Evolutionary conservation across 2,329 filamentous ascomycete genomes (phyloP).

Genomic region (Dothidotthia symphoricarpi): DNA sequence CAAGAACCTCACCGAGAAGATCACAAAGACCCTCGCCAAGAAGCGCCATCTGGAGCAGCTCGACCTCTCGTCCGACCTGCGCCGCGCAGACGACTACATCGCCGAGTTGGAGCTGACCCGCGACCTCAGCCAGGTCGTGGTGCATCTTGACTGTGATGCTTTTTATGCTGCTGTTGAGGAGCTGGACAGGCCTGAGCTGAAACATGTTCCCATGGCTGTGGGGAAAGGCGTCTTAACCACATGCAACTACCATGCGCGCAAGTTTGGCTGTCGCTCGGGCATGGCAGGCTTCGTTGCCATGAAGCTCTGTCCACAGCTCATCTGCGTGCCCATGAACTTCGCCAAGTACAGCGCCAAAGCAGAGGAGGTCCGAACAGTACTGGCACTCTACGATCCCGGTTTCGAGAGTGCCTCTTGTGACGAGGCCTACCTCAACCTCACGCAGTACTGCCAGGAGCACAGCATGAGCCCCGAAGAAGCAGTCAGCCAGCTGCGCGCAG

Average conservation of each 20-base stretch:
- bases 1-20: slow-evolving; percentile 79
- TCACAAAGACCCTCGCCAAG: slow-evolving; percentile 71
- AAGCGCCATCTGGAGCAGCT: slow-evolving; percentile 73
- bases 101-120: slow-evolving; percentile 73
- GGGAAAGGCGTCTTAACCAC: slow-evolving; percentile 70
- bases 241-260: slow-evolving; percentile 85
- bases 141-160: slow-evolving; percentile 95
- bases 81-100: slow-evolving; percentile 77
- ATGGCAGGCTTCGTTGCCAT: slow-evolving; percentile 97
- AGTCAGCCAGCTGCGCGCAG: slow-evolving; percentile 72
- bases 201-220: slow-evolving; percentile 85
- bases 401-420: slow-evolving; percentile 96
- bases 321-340: slow-evolving; percentile 81
- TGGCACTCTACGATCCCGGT: slow-evolving; percentile 82
- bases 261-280: slow-evolving; percentile 86
- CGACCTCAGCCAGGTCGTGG: slow-evolving; percentile 79
- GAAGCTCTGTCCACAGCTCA: slow-evolving; percentile 84
- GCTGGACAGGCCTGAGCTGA: slow-evolving; percentile 72
- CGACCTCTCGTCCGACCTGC: slow-evolving; percentile 70
- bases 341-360: slow-evolving; percentile 90
- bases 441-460: slow-evolving; percentile 71
- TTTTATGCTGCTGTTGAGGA: slow-evolving; percentile 95
- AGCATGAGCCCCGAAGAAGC: slow-evolving; percentile 67
- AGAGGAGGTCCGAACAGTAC: slow-evolving; percentile 75
- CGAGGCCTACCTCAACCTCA: slow-evolving; percentile 95